These are phyloP conservation scores for Russula lepida DNA, from an alignment of 768 basidiomycete species.

Conservation along the genomic window DNA sequence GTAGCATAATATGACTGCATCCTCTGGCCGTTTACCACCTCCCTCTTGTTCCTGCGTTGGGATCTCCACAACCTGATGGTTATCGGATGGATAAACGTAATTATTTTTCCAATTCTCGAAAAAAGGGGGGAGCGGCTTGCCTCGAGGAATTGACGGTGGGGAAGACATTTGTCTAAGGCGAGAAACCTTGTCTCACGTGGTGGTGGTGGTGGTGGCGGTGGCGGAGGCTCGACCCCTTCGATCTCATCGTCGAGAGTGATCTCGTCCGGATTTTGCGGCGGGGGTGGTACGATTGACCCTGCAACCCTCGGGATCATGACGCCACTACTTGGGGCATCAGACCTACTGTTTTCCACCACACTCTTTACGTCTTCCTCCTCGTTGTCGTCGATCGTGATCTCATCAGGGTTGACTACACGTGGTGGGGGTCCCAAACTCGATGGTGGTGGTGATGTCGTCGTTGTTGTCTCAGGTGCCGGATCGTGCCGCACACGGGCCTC, in stretches of 20 bases:
- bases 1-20: slow-evolving; percentile 44
- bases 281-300: neutral
- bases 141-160: slow-evolving; percentile 69
- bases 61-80: slow-evolving; percentile 7
- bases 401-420: slow-evolving; percentile 37
- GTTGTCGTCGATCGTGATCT: slow-evolving; percentile 40
- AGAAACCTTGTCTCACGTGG: slow-evolving; percentile 61
- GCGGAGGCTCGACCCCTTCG: slow-evolving; percentile 30
- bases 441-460: neutral
- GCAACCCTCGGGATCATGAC: neutral
- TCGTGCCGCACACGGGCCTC: slow-evolving; percentile 56
- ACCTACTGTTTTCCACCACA: slow-evolving; percentile 21
- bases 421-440: neutral
- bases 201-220: slow-evolving; percentile 27
- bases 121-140: slow-evolving; percentile 30
- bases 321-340: neutral
- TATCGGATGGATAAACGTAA: neutral
- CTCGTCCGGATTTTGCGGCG: slow-evolving; percentile 41
- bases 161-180: slow-evolving; percentile 79
- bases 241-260: slow-evolving; percentile 41
- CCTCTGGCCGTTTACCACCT: neutral
- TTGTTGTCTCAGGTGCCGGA: neutral
- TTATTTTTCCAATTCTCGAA: neutral
- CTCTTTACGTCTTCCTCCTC: slow-evolving; percentile 23
- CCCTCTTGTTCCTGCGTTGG: neutral